Evolutionary conservation across 1,284 basidiomycete genomes (phyloP).

Genomic region (Microbotryomycetes sp.): DNA sequence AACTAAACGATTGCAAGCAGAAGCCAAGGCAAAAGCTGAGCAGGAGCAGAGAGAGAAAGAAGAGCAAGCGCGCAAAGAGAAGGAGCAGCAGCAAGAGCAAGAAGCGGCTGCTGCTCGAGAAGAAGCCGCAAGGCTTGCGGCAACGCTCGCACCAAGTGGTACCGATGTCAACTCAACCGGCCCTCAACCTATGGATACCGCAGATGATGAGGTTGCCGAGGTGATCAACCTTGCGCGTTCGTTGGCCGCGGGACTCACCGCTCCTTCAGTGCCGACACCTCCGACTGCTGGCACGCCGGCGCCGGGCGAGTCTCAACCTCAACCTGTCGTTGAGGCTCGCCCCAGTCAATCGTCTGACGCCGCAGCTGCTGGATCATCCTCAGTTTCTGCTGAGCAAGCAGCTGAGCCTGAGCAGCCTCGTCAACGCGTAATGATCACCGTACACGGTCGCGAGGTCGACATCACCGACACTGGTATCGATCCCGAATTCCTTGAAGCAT

Average conservation of each 20-base stretch:
- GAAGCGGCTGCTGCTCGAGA: slow-evolving; percentile 38
- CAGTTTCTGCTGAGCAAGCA: not conserved
- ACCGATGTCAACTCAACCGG: not conserved
- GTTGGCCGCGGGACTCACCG: slow-evolving; percentile 37
- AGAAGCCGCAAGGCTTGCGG: slow-evolving; percentile 42
- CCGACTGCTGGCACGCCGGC: not conserved
- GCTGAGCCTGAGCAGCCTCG: slow-evolving; percentile 24
- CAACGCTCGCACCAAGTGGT: not conserved
- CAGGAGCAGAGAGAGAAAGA: slow-evolving; percentile 36
- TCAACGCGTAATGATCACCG: slow-evolving; percentile 70
- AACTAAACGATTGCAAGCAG: no score
- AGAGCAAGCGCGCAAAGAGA: slow-evolving; percentile 39
- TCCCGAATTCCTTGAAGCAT: slow-evolving; percentile 91
- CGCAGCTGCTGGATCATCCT: not conserved
- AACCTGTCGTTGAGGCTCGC: not conserved
- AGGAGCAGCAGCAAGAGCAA: slow-evolving; percentile 36
- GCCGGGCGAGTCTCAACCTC: not conserved
- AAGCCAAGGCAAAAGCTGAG: slow-evolving; percentile 31
- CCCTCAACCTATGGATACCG: slow-evolving; percentile 20
- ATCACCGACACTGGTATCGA: slow-evolving; percentile 99
- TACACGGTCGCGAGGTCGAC: slow-evolving; percentile 90
- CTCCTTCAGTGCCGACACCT: slow-evolving; percentile 33
- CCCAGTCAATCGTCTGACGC: no score
- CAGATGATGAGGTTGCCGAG: slow-evolving; percentile 32
- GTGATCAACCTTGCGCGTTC: slow-evolving; percentile 36